Conservation (phyloP, 768 basidiomycete species). For the Tephrocybe sp. region DNA sequence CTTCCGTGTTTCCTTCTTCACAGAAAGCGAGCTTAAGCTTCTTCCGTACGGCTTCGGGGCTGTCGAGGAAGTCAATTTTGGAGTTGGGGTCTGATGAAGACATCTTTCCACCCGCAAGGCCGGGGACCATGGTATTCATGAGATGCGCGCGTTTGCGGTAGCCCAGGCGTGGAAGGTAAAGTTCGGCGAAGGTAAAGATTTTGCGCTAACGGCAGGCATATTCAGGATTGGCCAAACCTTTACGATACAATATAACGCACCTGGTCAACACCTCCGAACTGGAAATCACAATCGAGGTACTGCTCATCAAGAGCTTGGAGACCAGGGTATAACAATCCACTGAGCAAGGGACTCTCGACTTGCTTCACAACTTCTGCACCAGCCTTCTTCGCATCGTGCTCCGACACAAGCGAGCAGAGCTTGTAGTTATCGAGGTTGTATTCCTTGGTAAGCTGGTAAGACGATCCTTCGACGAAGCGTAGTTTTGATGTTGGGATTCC, state of each 20-base stretch:
- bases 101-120: conserved; percentile 95
- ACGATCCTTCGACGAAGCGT: conserved; percentile 83
- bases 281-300: conserved; percentile 94
- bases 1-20: conserved; percentile 85
- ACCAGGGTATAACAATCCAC: conserved; percentile 93
- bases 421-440: conserved; percentile 96
- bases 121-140: conserved; percentile 98
- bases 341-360: conserved; percentile 86
- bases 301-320: conserved; percentile 97
- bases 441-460: conserved; percentile 87
- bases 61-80: conserved; percentile 97
- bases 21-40: conserved; percentile 94
- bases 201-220: conserved; percentile 61
- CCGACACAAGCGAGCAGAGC: conserved; percentile 86
- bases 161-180: conserved; percentile 90
- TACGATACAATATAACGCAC: conserved; percentile 38
- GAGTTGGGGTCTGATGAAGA: conserved; percentile 96
- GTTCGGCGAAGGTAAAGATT: conserved; percentile 97
- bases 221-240: neutral
- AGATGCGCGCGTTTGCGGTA: conserved; percentile 94
- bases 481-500: conserved; percentile 87
- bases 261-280: conserved; percentile 98
- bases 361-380: conserved; percentile 99
- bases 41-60: conserved; percentile 75
- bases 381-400: conserved; percentile 97